These are phyloP conservation scores for Verticillium albo-atrum DNA, from an alignment of 2,329 filamentous ascomycete species.

Conservation along the genomic window DNA sequence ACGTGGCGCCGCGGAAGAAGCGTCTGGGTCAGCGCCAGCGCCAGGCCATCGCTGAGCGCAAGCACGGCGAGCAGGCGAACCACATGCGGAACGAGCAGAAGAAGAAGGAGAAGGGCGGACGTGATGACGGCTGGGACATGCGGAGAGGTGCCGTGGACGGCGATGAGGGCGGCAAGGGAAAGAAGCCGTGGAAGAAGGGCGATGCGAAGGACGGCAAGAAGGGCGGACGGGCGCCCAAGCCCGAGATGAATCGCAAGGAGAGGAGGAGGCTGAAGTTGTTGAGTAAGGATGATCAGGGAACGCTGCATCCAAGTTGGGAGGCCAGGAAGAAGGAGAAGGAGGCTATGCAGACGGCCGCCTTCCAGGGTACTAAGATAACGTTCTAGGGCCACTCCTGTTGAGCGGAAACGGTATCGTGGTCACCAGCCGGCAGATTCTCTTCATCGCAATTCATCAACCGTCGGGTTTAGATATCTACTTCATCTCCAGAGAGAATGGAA, in stretches of 20 bases:
- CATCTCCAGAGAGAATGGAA: no score
- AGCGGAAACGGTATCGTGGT: no score
- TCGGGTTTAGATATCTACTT: no score
- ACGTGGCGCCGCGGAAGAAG: slow-evolving; percentile 64
- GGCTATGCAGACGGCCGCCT: slow-evolving; percentile 44
- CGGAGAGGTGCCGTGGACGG: slow-evolving; percentile 49
- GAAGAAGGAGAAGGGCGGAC: slow-evolving; percentile 25
- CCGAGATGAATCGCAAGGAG: slow-evolving; percentile 18
- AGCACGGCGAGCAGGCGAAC: slow-evolving; percentile 67
- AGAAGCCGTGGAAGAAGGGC: slow-evolving; percentile 51
- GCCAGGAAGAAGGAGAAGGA: slow-evolving; percentile 60
- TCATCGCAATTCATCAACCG: no score
- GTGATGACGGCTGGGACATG: slow-evolving; percentile 54
- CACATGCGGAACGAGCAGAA: slow-evolving; percentile 45
- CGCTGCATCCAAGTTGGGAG: slow-evolving; percentile 62
- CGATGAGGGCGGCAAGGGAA: slow-evolving; percentile 24
- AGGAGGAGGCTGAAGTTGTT: slow-evolving; percentile 18
- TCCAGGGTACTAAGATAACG: slow-evolving; percentile 51
- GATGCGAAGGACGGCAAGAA: slow-evolving; percentile 8
- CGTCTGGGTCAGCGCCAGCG: slow-evolving; percentile 72
- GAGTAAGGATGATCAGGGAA: slow-evolving; percentile 43
- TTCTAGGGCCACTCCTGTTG: slow-evolving; percentile 3
- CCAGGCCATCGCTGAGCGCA: slow-evolving; percentile 76
- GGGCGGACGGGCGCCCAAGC: background rate
- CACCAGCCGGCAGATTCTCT: no score